Percentiles rank a stretch among this genome's conserved stretches.
Evolutionary conservation across 306 rosid genomes (phyloP).

Genomic region (Rosa multiflora): DNA sequence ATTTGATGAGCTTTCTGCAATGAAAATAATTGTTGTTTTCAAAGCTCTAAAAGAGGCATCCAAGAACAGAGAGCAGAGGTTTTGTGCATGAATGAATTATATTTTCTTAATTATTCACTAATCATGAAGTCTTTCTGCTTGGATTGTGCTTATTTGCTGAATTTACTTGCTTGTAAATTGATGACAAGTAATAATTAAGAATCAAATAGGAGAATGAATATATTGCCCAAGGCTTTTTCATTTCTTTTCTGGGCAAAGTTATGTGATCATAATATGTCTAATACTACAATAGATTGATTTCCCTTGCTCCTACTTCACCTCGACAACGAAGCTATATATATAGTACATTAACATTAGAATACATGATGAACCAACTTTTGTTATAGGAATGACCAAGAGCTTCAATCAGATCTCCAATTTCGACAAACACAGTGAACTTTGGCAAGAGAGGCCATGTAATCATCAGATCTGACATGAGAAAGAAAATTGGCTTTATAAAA

Average conservation of each 20-base stretch:
- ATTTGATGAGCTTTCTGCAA: not conserved
- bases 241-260: not conserved
- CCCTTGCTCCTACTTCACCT: not conserved
- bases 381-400: not conserved
- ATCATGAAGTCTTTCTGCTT: too few relatives aligned
- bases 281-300: not conserved
- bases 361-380: constrained; percentile 8
- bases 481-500: constrained; percentile 11
- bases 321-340: not conserved
- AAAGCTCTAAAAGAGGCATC: not conserved
- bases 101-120: not conserved
- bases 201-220: not conserved
- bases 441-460: constrained; percentile 88
- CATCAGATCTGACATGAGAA: constrained; percentile 67
- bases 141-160: too few relatives aligned
- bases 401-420: constrained; percentile 56
- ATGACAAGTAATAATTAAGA: not conserved
- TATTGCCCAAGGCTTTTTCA: not conserved
- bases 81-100: not conserved
- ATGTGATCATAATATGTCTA: not conserved
- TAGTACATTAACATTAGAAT: not conserved
- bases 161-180: too few relatives aligned
- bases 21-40: not conserved
- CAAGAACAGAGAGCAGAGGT: not conserved
- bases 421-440: constrained; percentile 82